Base-by-base conservation (phyloP, 1,284 basidiomycete genomes). In the Dichomitus squalens region DNA sequence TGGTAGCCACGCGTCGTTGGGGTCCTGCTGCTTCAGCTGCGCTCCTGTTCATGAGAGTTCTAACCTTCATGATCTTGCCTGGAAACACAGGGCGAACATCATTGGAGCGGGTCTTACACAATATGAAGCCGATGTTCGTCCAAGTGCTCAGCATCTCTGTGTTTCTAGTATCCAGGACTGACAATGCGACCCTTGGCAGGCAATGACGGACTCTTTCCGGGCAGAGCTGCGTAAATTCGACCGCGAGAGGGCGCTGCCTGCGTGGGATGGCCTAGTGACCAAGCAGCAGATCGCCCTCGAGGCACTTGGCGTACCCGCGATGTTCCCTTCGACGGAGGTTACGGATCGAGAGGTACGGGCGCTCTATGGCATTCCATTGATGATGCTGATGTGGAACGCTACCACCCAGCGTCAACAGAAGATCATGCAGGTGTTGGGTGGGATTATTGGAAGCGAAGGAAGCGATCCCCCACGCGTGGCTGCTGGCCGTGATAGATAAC, bases 261-360 rank as follows among this genome's bases (percentile, higher is more conserved):
- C 88, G 9, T 92, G 90, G 89, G 90, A 89, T 65, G 81, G 80
- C 21, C 76, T 93, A n/a, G 70, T 86, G 33, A 72, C 80, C 49
- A 83, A 82, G 64, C 90, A 93, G 69, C 90, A 93, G 72, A 67
- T 73, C 0, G 72, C 79, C 25, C 75, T 93, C 39, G 83, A 84
- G 65, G 68, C 76, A 29, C 73, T 87, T 35, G 76, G 79, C 38
- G 81, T 92, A 12, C 90, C 90, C 14, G 78, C 83, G 2, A 92
- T 93, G 86, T 89, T 82, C 69, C 70, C 75, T 14, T 85, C 86
- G 1, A 70, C 68, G 34, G 76, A 77, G 41, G 66, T 65, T 36
- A 64, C 74, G 8, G 81, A 85, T 64, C 72, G 79, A 73, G 80
- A 90, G 78, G 90, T 88, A 68, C 61, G 77, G 49, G 16, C 36